A percentile compares a stretch with the other conserved stretches of the same genome.
Evolutionary conservation across 2,329 filamentous ascomycete genomes (phyloP).

Genomic region (Colletotrichum nymphaeae): DNA sequence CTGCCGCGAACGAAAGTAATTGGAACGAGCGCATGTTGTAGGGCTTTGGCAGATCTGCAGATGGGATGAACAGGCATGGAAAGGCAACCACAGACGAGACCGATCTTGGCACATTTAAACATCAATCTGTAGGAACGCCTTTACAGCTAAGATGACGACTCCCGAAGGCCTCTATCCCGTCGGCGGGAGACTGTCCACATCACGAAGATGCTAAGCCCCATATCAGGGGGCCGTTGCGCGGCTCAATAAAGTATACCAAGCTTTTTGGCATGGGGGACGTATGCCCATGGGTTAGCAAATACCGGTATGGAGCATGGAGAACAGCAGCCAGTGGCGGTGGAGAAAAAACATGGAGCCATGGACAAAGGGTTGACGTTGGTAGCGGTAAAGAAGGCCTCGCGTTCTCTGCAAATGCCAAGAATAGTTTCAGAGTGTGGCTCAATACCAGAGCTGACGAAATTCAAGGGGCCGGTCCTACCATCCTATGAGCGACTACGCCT

Average conservation of each 20-base stretch:
- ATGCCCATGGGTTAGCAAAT: background rate
- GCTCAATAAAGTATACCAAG: constrained; percentile 27
- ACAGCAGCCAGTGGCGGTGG: no score
- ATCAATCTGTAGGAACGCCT: background rate
- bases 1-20: constrained; percentile 1
- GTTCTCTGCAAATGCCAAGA: background rate
- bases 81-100: background rate
- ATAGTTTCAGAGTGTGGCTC: background rate
- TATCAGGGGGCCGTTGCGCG: constrained; percentile 10
- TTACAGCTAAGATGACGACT: background rate
- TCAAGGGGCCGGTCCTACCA: background rate
- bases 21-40: constrained; percentile 16
- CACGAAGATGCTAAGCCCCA: constrained; percentile 12
- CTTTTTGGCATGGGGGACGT: constrained; percentile 6
- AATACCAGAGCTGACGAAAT: background rate
- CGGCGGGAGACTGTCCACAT: constrained; percentile 15
- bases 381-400: no score
- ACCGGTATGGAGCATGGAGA: background rate
- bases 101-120: constrained; percentile 1
- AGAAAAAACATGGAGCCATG: no score
- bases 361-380: no score
- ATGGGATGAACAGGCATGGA: background rate
- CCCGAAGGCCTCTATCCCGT: background rate
- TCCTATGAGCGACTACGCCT: constrained; percentile 8
- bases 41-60: no score